These are phyloP conservation scores for Berberis vulgaris DNA, from an alignment of 164 flowering plant genomes.

Conservation along the genomic window DNA sequence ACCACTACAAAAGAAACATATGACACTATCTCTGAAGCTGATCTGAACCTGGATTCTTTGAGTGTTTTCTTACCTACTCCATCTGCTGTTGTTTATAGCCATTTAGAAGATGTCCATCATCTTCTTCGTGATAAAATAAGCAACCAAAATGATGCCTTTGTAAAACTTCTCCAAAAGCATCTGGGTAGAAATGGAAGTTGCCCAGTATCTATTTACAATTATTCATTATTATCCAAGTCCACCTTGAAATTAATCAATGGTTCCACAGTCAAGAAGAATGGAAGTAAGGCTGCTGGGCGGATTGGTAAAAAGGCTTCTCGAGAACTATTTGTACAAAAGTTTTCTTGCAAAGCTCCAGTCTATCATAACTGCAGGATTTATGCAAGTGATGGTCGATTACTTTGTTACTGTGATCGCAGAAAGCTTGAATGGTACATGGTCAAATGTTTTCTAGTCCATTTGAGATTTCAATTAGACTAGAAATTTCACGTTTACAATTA, in stretches of 20 bases:
- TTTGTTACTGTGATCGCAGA: constrained; percentile 91
- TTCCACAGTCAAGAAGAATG: constrained; percentile 37
- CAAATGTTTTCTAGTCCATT: not conserved
- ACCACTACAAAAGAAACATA: constrained; percentile 33
- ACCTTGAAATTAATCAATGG: constrained; percentile 29
- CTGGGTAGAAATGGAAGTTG: constrained; percentile 62
- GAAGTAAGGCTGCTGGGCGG: constrained; percentile 34
- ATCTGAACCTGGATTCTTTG: constrained; percentile 34
- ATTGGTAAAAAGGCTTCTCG: constrained; percentile 58
- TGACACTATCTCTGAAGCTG: constrained; percentile 43
- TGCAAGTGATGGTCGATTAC: constrained; percentile 90
- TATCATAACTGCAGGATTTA: constrained; percentile 95
- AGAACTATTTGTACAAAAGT: constrained; percentile 74
- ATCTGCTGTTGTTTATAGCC: constrained; percentile 62
- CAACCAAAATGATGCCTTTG: constrained; percentile 30
- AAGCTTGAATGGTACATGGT: constrained; percentile 85
- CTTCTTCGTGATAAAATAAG: constrained; percentile 31
- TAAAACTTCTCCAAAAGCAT: constrained; percentile 35
- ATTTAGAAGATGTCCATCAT: constrained; percentile 41
- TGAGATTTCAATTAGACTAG: not conserved
- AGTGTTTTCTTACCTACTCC: constrained; percentile 39
- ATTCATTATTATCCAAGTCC: constrained; percentile 43
- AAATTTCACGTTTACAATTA: not conserved
- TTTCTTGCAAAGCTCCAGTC: constrained; percentile 97
- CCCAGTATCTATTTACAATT: constrained; percentile 59